Base-by-base conservation (phyloP, 2,329 filamentous ascomycete genomes). In the Chrysoporthe austroafricana region DNA sequence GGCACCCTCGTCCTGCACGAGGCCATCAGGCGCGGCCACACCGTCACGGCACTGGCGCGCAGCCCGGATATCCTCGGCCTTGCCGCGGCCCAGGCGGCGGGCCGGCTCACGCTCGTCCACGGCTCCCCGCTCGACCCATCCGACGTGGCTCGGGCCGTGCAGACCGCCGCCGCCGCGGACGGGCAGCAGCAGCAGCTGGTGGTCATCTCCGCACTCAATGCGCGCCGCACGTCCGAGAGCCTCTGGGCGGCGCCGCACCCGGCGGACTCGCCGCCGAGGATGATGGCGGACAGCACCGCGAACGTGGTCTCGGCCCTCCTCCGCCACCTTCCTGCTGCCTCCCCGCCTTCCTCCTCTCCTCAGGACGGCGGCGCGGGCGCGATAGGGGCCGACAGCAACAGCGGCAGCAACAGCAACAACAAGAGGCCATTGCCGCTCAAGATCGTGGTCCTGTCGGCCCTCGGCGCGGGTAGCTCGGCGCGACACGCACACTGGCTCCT, bases 381-480 rank as follows among this genome's bases (percentile, higher is more conserved):
- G 26, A 26, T 0, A 26, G 26, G 26, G 26, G 26, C 26, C 26
- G 26, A 26, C 26, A 26, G 26, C 26, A 26, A 26, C 26, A 26
- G 26, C 26, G 26, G 26, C 26, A 26, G 1, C 26, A 26, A 2
- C 13, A n/a, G 32, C 11, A 39, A 32, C 4, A 16, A 43, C 8
- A 85, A 26, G 26, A 26, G 26, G 26, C 26, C 26, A 0, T 0
- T 2, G 26, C 26, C 26, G 0, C 26, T 0, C 26, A 26, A 83
- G 63, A 71, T 86, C 2, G 78, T 87, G 36, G 76, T 84, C 60
- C 80, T 87, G 74, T 84, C 82, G 14, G 80, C 83, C 1, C 81
- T 84, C 69, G 86, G 85, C 13, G 79, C 82, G 1, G 83, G 81
- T 0, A 74, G 77, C 42, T 86, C 84, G 4, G 82, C 77, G 73